Evolutionary conservation across 2,329 filamentous ascomycete species (phyloP), one percentile per base, ranked within the genome.

Genomic region (Claviceps spartinae): DNA sequence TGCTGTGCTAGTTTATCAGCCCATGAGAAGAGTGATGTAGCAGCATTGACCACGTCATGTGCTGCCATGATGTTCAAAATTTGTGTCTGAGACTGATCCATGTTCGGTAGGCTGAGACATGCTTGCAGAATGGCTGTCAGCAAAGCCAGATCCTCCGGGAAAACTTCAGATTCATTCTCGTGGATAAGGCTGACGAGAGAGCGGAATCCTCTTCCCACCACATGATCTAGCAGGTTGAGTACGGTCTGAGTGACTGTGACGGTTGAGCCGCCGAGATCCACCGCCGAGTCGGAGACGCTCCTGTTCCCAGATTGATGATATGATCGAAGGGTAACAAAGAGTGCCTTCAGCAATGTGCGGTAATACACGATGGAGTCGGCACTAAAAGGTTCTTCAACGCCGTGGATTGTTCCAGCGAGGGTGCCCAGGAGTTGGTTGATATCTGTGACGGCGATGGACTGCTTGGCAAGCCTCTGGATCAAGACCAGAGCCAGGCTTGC

Each of bases 1-100:
- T 85, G 78, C 38, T 85, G 77, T 0, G 85, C 79, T 24, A 97
- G 76, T 58, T 84, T 82, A 65, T 97, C 89, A 4, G 91, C 81
- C 93, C 93, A 98, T 0, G 89, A 95, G 68, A 91, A 97, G 5
- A 98, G 76, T 37, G 86, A 88, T 5, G 85, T 83, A 0, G 89
- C 90, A 55, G 89, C 86, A 60, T 91, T 86, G 46, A 88, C 77
- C 1, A 84, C 83, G 56, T 86, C 82, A 63, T 89, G 82, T 47
- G 80, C 79, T 1, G 78, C 73, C 72, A 88, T 74, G 57, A 83
- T 82, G 61, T 82, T 79, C 50, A 88, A 75, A 40, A 91, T 78
- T 59, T 88, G 83, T 14, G 78, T 74, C 56, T 86, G 81, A 48
- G 82, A 79, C 57, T 86, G 78, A 51, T 86, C 81, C 54, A 88